phyloP scores from a whole-genome alignment of 2,329 filamentous ascomycete genomes.

The Didymellaceae sp. region DNA sequence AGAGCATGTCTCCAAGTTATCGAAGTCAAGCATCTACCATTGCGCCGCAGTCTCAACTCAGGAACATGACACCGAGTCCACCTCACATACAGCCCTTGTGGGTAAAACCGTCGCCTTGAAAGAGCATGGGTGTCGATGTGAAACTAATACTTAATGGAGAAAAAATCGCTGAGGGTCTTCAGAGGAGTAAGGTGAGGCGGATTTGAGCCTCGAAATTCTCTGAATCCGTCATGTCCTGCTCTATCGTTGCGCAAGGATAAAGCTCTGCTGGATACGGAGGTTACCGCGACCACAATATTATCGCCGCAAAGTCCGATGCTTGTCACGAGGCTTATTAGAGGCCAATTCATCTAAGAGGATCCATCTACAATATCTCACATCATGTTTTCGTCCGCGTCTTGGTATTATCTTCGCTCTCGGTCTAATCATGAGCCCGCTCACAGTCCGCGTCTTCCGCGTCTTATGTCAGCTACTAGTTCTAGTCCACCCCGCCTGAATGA shows the following conservation, averaged over 20 bases:
- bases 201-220: too few species aligned
- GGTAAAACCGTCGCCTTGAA: slow-evolving; percentile 7
- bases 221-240: too few species aligned
- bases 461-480: slow-evolving; percentile 13
- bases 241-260: too few species aligned
- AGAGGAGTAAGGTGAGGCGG: too few species aligned
- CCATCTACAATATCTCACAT: background rate
- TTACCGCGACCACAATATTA: too few species aligned
- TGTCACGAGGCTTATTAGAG: background rate
- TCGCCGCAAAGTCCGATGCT: background rate
- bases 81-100: slow-evolving; percentile 5
- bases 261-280: too few species aligned
- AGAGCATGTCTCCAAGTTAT: slow-evolving; percentile 14
- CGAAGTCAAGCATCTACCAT: slow-evolving; percentile 10
- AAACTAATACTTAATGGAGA: too few species aligned
- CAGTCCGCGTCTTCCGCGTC: background rate
- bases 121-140: background rate
- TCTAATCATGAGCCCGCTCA: background rate
- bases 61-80: slow-evolving; percentile 7
- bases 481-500: too few species aligned
- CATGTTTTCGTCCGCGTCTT: background rate
- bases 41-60: background rate
- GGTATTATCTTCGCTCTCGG: background rate
- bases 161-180: too few species aligned
- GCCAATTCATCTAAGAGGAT: too few species aligned